Conservation (phyloP, 257 asterid species). For the Solanum okadae region DNA sequence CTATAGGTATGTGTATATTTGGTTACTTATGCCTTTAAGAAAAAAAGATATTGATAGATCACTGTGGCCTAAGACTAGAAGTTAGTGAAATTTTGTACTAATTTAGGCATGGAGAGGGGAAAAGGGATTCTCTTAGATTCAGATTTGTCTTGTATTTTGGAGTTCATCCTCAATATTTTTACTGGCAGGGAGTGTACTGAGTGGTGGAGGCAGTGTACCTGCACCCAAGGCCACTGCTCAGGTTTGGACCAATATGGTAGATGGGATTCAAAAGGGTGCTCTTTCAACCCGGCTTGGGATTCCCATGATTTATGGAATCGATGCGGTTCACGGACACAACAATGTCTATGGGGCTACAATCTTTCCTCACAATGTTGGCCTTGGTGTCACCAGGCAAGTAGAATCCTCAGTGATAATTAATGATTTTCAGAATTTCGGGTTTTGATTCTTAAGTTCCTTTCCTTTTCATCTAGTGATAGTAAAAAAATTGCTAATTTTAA, state of each 20-base stretch:
- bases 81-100: neutral
- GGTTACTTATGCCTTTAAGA: neutral
- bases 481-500: neutral
- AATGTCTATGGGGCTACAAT: constrained; percentile 59
- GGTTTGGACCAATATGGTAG: constrained; percentile 60
- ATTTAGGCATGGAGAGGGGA: neutral
- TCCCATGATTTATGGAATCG: constrained; percentile 63
- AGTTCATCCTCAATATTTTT: neutral
- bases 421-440: neutral
- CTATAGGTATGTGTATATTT: neutral
- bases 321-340: constrained; percentile 75
- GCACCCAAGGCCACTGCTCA: constrained; percentile 54
- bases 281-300: constrained; percentile 58
- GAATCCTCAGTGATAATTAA: neutral
- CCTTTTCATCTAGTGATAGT: neutral
- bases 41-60: neutral
- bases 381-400: constrained; percentile 71
- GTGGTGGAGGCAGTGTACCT: constrained; percentile 78
- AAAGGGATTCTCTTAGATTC: neutral
- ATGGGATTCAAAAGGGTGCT: constrained; percentile 49
- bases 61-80: neutral
- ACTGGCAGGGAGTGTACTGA: constrained; percentile 60
- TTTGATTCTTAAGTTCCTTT: neutral
- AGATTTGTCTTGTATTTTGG: neutral
- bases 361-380: constrained; percentile 75